Evolutionary conservation across 108 stramenopile genomes (phyloP), one percentile per base, ranked within the genome.

Genomic region (Pelagomonas calceolata): DNA sequence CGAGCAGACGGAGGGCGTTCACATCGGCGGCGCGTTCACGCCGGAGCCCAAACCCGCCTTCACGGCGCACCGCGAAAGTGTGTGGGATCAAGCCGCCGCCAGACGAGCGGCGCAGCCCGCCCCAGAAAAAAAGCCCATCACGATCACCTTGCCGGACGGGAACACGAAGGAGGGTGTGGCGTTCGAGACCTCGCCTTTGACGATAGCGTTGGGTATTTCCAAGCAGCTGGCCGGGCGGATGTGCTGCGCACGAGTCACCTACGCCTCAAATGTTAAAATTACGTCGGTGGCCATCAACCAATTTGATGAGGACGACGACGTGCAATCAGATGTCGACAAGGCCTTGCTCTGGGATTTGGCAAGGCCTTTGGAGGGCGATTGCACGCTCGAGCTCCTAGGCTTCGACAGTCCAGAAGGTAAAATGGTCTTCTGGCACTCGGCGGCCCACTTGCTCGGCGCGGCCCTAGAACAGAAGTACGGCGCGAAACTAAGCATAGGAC

Each of bases 381-480:
- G 86, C 66, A 88, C 85, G 72, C 73, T 97, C 69, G 92, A 92
- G 75, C 84, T 97, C 30, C 79, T 92, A 67, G 93, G 94, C 79
- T 97, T 95, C 79, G 90, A 87, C 34, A 92, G 93, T 65, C 72
- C 73, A 17, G 96, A 95, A 70, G 93, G 92, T 33, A 90, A 92
- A 70, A 90, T 93, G 70, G 94, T 92, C 34, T 99, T 99, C 81
- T 99, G 98, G 98, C 98, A 99, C 75, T 96, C 95, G 3, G 92
- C 92, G 26, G 94, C 96, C 0, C 98, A 99, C 83, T 89, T 97
- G 69, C 78, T 99, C 78, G 98, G 98, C 37, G 92, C 93, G 77
- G 94, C 95, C 17, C 82, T 99, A 75, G 98, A 99, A 81, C 90
- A 89, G 70, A 74, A 90, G 76, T 97, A 87, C 81, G 96, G 96